Percentiles rank a stretch among this genome's conserved stretches.
Conservation (phyloP, 306 rosid species). For the Styphnolobium japonicum region DNA sequence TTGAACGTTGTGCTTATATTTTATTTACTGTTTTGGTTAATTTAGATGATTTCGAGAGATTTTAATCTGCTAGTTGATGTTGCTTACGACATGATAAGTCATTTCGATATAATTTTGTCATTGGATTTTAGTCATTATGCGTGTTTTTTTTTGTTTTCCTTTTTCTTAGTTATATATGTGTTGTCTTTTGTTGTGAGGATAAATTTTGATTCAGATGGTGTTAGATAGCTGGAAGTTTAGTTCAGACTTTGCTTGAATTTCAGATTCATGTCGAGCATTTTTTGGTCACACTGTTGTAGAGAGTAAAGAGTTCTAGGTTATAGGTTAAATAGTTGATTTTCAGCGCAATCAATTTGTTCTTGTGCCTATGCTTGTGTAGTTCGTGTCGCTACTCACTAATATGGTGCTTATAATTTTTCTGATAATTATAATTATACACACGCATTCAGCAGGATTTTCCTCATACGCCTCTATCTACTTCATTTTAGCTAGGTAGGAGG, state of each 20-base stretch:
- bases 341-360: neutral
- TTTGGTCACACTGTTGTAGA: neutral
- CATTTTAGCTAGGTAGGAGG: neutral
- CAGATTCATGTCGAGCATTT: too few relatives aligned
- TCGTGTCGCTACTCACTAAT: neutral
- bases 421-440: neutral
- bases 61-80: constrained; percentile 9
- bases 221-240: neutral
- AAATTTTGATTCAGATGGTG: too few relatives aligned
- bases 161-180: neutral
- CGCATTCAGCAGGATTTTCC: neutral
- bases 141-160: neutral
- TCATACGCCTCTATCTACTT: neutral
- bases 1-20: constrained; percentile 21
- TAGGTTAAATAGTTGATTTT: neutral
- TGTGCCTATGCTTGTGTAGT: neutral
- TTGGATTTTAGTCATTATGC: neutral
- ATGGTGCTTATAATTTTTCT: neutral
- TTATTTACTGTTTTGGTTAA: constrained; percentile 28
- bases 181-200: neutral
- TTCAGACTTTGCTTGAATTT: neutral
- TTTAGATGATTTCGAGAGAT: constrained; percentile 36
- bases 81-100: neutral
- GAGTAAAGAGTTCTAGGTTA: neutral
- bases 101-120: constrained; percentile 6